Base-by-base conservation (phyloP, 2,329 filamentous ascomycete species). In the Fusarium sp. region DNA sequence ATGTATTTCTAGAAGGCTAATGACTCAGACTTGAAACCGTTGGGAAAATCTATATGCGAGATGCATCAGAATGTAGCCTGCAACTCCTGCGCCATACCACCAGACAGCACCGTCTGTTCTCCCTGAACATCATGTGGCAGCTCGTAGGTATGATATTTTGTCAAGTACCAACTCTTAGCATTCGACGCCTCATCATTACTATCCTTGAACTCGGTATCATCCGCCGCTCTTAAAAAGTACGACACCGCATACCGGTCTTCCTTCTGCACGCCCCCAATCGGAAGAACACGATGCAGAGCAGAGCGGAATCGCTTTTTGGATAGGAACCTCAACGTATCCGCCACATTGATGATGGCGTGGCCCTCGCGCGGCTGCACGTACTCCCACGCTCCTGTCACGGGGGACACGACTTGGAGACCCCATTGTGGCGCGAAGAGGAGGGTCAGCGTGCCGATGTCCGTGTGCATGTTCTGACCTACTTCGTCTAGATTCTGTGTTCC, bases 401-500 rank as follows among this genome's bases (percentile, higher is more conserved):
- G 67, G 18, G 67, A 70, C 5, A 70, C 36, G 2, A 70, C 67
- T 3, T 70, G 64, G 5, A 72, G 57, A 17, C 67, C 67, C 67
- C 67, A 70, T n/a, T 70, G 67, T 9, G 67, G 56, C 7, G 68
- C 62, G 15, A 42, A 55, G 15, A 72, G 67, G 20, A 72, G 30
- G 1, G 68, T 67, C 2, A 72, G 61, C 1, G 50, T 54, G 8
- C 67, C 67, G 10, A 71, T 67, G 32, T 72, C 67, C 4, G 68
- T 72, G 20, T 72, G 67, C 57, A 71, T 71, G 34, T 67, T 71
- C 24, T 73, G 68, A 0, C 68, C 68, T 6, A 73, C 70, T 38
- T 73, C 34, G 12, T 59, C 57, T 5, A 44, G 58, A 8, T 61
- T 51, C 34, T 64, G 57, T 1, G 39, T 32, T 10, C 57, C 57